Conservation (phyloP, 805 yeast species). For the Candida schatavii region DNA sequence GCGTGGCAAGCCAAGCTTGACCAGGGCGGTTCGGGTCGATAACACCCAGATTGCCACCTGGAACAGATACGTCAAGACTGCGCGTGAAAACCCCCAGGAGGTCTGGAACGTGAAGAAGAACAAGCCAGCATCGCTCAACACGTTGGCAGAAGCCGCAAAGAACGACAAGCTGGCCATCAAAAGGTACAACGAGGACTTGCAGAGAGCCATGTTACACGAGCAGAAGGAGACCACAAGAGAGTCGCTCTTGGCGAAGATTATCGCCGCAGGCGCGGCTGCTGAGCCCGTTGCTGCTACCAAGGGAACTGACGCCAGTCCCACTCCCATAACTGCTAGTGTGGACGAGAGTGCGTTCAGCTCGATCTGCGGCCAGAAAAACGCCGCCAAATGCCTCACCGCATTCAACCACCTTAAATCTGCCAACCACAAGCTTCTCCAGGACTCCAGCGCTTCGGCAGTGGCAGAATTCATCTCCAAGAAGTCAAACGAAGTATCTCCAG, state of each 20-base stretch:
- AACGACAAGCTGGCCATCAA: constrained; percentile 17
- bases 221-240: constrained; percentile 46
- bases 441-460: constrained; percentile 17
- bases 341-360: constrained; percentile 28
- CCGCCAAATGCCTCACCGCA: constrained; percentile 32
- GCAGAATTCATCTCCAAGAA: constrained; percentile 30
- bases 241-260: constrained; percentile 43
- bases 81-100: constrained; percentile 52
- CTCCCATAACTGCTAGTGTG: constrained; percentile 8
- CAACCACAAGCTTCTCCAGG: constrained; percentile 22
- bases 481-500: constrained; percentile 30
- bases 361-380: constrained; percentile 34
- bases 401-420: constrained; percentile 27
- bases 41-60: constrained; percentile 68
- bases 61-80: constrained; percentile 68
- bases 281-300: constrained; percentile 23
- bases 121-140: constrained; percentile 37
- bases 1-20: constrained; percentile 72
- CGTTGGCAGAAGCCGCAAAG: constrained; percentile 15
- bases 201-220: constrained; percentile 41
- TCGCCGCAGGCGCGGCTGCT: constrained; percentile 18
- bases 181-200: constrained; percentile 35
- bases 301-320: constrained; percentile 15
- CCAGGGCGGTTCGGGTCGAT: constrained; percentile 66
- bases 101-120: constrained; percentile 51